Conservation (phyloP, 2,329 filamentous ascomycete genomes). For the Phyllosticta citrichinensis region DNA sequence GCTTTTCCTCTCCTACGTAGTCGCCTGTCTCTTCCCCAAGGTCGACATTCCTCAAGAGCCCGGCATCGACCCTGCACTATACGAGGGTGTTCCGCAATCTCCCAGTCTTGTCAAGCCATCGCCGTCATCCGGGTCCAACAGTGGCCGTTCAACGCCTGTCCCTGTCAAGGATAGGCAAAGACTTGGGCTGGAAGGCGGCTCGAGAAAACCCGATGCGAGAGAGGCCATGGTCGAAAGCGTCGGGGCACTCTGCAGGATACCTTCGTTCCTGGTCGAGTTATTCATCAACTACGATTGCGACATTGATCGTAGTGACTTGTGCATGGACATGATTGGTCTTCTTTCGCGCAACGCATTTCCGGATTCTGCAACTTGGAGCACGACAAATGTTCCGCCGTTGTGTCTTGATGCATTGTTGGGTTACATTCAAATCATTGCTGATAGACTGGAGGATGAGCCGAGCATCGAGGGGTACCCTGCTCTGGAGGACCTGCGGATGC, state of each 20-base stretch:
- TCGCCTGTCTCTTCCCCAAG: slow-evolving; percentile 87
- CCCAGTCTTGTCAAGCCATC: slow-evolving; percentile 75
- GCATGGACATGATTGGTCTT: slow-evolving; percentile 89
- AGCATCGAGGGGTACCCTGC: slow-evolving; percentile 56
- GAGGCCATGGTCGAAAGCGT: slow-evolving; percentile 98
- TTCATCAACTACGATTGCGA: slow-evolving; percentile 99
- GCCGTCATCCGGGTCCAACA: slow-evolving; percentile 43
- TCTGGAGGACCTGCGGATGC: slow-evolving; percentile 53
- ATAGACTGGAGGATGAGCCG: slow-evolving; percentile 66
- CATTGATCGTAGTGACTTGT: slow-evolving; percentile 79
- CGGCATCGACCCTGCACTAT: slow-evolving; percentile 82
- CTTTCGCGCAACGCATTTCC: slow-evolving; percentile 90
- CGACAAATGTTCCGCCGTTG: slow-evolving; percentile 89
- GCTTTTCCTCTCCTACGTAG: slow-evolving; percentile 85
- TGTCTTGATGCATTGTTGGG: slow-evolving; percentile 86
- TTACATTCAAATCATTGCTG: slow-evolving; percentile 85
- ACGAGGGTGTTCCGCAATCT: slow-evolving; percentile 84
- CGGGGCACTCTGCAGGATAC: slow-evolving; percentile 82
- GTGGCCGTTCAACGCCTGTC: slow-evolving; percentile 81
- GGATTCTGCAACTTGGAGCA: slow-evolving; percentile 97
- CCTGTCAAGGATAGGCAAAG: slow-evolving; percentile 87
- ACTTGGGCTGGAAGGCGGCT: slow-evolving; percentile 82
- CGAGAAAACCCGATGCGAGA: slow-evolving; percentile 84
- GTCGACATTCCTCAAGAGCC: slow-evolving; percentile 87
- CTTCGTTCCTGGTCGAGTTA: slow-evolving; percentile 86